Conservation (phyloP, 108 stramenopile genomes). For the Conticribra weissflogii region DNA sequence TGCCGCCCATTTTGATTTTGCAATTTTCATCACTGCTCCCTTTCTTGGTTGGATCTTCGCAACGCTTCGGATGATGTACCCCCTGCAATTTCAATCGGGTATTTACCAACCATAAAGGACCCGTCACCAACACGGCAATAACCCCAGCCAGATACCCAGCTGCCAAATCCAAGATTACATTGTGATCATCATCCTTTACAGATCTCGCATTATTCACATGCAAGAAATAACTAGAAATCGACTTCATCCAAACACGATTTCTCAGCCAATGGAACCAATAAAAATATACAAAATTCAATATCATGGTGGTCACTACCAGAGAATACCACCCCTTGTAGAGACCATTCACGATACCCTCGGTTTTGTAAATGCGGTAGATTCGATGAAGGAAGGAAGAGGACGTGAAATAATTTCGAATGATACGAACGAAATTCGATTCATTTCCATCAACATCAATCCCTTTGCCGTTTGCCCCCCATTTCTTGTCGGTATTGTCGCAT, state of each 20-base stretch:
- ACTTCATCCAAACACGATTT: conserved; percentile 4
- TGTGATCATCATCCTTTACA: conserved; percentile 4
- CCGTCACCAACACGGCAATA: conserved; percentile 62
- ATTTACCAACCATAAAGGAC: conserved; percentile 71
- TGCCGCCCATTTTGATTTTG: too few relatives aligned
- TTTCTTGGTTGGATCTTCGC: too few relatives aligned
- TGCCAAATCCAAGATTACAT: conserved; percentile 31
- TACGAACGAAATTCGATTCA: too few relatives aligned
- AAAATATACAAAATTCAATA: conserved; percentile 50
- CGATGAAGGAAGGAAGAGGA: conserved; percentile 14
- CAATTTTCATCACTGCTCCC: too few relatives aligned
- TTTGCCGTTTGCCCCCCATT: neutral
- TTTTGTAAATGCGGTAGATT: conserved; percentile 12
- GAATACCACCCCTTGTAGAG: conserved; percentile 39
- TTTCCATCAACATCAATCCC: too few relatives aligned
- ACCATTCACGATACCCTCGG: conserved; percentile 16
- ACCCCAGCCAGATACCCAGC: conserved; percentile 57
- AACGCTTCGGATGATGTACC: conserved; percentile 11
- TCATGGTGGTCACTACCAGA: conserved; percentile 38
- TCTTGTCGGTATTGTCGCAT: too few relatives aligned
- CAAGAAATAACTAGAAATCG: neutral
- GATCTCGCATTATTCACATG: neutral
- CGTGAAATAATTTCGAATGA: too few relatives aligned
- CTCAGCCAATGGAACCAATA: conserved; percentile 43
- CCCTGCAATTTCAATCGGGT: conserved; percentile 66